Percentiles rank a stretch among this genome's conserved stretches.
Conservation (phyloP, 1,284 basidiomycete species). For the Agroathelia rolfsii region DNA sequence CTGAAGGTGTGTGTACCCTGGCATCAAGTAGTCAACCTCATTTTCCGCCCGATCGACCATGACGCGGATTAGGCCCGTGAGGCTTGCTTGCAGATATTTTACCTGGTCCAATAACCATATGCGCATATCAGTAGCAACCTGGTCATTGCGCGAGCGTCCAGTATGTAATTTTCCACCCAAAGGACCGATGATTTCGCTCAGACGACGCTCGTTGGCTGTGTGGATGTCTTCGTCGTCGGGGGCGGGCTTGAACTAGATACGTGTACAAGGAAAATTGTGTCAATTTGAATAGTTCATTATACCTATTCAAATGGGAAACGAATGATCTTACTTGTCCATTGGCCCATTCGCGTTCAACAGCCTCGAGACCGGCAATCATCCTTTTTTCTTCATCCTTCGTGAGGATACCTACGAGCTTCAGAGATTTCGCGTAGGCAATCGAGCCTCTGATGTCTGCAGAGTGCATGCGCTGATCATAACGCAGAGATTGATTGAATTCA, state of each 20-base stretch:
- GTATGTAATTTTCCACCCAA: conserved; percentile 93
- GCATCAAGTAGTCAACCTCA: conserved; percentile 86
- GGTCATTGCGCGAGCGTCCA: conserved; percentile 93
- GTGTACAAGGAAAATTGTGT: conserved; percentile 1
- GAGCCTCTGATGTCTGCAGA: conserved; percentile 88
- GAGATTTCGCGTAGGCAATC: conserved; percentile 88
- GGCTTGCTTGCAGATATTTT: conserved; percentile 55
- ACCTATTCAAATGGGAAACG: no score
- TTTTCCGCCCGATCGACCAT: conserved; percentile 87
- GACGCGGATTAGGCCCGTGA: conserved; percentile 77
- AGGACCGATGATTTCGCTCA: conserved; percentile 88
- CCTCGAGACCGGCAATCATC: conserved; percentile 72
- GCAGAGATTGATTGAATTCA: conserved; percentile 90
- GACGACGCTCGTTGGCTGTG: conserved; percentile 95
- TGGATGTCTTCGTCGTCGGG: conserved; percentile 97
- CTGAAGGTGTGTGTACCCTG: conserved; percentile 96
- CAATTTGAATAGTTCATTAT: conserved; percentile 3
- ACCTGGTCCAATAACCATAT: conserved; percentile 89
- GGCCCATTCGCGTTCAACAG: conserved; percentile 83
- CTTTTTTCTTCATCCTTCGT: conserved; percentile 64
- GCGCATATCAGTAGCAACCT: conserved; percentile 97
- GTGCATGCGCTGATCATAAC: conserved; percentile 92
- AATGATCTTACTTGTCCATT: conserved; percentile 46
- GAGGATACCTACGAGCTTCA: conserved; percentile 73
- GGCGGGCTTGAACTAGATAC: conserved; percentile 56